Percentiles rank a stretch among this genome's conserved stretches.
phyloP scores from a whole-genome alignment of 2,329 filamentous ascomycete species.

The Amauroascus niger region DNA sequence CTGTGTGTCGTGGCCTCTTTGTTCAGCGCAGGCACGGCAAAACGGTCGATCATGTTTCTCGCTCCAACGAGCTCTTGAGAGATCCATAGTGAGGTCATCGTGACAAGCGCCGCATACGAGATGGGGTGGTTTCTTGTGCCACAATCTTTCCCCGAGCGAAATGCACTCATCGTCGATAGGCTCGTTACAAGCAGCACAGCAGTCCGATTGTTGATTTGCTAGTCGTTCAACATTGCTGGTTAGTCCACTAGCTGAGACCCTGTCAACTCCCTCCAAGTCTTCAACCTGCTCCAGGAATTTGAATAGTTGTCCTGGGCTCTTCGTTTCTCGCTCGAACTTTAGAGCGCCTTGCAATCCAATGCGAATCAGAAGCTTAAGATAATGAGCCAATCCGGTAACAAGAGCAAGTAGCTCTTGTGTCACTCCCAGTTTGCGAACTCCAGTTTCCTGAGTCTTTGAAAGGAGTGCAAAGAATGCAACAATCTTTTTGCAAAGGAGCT shows the following conservation, averaged over 20 bases:
- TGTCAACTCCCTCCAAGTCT: slow-evolving; percentile 68
- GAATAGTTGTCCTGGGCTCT: slow-evolving; percentile 63
- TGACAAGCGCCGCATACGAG: slow-evolving; percentile 61
- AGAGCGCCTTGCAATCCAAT: slow-evolving; percentile 92
- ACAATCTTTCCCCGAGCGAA: slow-evolving; percentile 62
- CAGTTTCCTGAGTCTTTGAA: slow-evolving; percentile 86
- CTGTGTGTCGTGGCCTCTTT: slow-evolving; percentile 45
- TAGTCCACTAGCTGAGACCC: slow-evolving; percentile 57
- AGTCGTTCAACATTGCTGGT: slow-evolving; percentile 56
- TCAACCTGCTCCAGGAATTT: slow-evolving; percentile 75
- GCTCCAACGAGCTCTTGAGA: slow-evolving; percentile 63
- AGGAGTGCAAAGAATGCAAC: slow-evolving; percentile 94
- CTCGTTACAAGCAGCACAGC: slow-evolving; percentile 69
- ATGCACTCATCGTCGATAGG: slow-evolving; percentile 93
- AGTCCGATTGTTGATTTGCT: slow-evolving; percentile 69
- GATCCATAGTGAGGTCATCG: slow-evolving; percentile 58
- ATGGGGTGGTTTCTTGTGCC: slow-evolving; percentile 64
- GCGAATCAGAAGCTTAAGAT: slow-evolving; percentile 90
- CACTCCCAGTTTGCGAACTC: slow-evolving; percentile 82
- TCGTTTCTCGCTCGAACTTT: slow-evolving; percentile 77
- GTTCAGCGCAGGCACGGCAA: slow-evolving; percentile 56
- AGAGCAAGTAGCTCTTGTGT: slow-evolving; percentile 97
- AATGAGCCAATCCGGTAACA: slow-evolving; percentile 91
- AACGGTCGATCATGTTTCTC: slow-evolving; percentile 58
- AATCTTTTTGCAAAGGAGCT: slow-evolving; percentile 98